A percentile compares a stretch with the other conserved stretches of the same genome.
These are phyloP conservation scores for Hawksworthiomyces lignivorus DNA, from an alignment of 2,329 filamentous ascomycete species.

Conservation along the genomic window DNA sequence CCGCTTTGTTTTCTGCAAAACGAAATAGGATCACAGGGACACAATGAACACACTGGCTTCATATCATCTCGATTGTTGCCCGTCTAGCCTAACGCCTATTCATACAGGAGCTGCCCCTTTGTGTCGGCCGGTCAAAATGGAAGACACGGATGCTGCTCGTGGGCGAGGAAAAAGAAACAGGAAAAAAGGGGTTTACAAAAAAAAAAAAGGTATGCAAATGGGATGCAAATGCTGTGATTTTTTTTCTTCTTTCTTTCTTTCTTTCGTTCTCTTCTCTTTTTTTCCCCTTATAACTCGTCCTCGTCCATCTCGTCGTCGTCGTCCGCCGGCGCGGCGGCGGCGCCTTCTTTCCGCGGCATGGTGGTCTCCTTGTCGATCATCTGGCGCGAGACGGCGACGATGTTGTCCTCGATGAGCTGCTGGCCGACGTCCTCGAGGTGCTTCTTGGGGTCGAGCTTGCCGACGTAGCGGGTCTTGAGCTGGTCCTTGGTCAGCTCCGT, in stretches of 20 bases:
- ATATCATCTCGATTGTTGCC: neutral
- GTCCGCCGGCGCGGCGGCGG: conserved; percentile 27
- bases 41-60: neutral
- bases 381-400: conserved; percentile 93
- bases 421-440: conserved; percentile 95
- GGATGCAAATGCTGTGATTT: neutral
- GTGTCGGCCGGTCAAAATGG: neutral
- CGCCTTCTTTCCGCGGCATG: conserved; percentile 63
- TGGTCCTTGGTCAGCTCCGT: conserved; percentile 95
- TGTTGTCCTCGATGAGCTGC: conserved; percentile 97
- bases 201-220: neutral
- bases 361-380: conserved; percentile 99
- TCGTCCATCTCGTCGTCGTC: conserved; percentile 60
- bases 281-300: conserved; percentile 41
- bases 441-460: conserved; percentile 99
- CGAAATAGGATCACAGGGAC: too few species aligned
- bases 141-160: conserved; percentile 3
- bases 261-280: too few species aligned
- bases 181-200: neutral
- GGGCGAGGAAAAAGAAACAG: neutral
- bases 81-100: conserved; percentile 19
- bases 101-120: too few species aligned
- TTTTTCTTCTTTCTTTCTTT: neutral
- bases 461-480: conserved; percentile 96
- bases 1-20: too few species aligned